These are phyloP conservation scores for Zygoascus tannicola DNA, from an alignment of 805 yeast species.

Conservation along the genomic window DNA sequence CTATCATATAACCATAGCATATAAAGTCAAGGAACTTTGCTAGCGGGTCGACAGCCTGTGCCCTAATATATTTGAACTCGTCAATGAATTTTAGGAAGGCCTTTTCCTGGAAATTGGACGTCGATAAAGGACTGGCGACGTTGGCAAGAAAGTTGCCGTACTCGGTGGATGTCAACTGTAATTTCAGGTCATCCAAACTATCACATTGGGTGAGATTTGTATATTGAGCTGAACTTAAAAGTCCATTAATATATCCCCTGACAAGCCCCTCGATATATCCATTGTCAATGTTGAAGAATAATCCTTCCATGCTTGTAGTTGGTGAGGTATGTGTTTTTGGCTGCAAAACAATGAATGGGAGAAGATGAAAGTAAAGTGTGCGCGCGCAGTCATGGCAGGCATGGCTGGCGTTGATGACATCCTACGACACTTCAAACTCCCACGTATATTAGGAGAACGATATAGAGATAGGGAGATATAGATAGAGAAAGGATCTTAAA, in stretches of 20 bases:
- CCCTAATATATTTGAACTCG: constrained; percentile 76
- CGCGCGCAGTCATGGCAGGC: too few relatives aligned
- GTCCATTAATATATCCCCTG: constrained; percentile 85
- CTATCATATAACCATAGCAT: constrained; percentile 96
- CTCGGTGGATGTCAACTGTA: constrained; percentile 92
- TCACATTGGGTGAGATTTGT: constrained; percentile 94
- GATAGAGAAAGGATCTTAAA: too few relatives aligned
- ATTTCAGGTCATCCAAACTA: constrained; percentile 81
- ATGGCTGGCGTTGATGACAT: too few relatives aligned
- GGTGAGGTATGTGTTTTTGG: not conserved
- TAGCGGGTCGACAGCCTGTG: constrained; percentile 74
- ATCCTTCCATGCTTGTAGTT: constrained; percentile 68
- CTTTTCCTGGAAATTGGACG: constrained; percentile 75
- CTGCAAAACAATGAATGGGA: too few relatives aligned
- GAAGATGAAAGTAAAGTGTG: too few relatives aligned
- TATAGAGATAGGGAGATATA: too few relatives aligned
- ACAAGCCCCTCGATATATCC: constrained; percentile 94
- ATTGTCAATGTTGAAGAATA: constrained; percentile 58
- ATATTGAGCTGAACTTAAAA: constrained; percentile 70
- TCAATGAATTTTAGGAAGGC: constrained; percentile 65
- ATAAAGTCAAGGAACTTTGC: constrained; percentile 83
- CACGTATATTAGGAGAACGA: too few relatives aligned
- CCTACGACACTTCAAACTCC: too few relatives aligned
- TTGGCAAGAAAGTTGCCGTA: constrained; percentile 85
- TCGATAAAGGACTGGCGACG: constrained; percentile 72